These are phyloP conservation scores for Leccinum subspadiceum DNA, from an alignment of 1,284 basidiomycete genomes.

Conservation along the genomic window DNA sequence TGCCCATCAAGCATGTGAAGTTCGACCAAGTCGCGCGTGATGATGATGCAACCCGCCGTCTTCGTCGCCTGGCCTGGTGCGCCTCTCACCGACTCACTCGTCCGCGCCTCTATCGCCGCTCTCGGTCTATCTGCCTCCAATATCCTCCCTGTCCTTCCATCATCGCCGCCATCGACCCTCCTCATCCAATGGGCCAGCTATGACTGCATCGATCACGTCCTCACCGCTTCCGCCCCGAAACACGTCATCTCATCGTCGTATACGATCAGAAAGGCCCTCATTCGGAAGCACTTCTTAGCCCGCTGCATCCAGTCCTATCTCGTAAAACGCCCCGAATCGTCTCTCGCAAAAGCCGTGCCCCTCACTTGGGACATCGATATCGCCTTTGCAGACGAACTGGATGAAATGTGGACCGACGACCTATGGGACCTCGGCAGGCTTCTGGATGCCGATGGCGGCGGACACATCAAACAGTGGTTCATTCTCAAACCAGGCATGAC, in stretches of 20 bases:
- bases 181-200: slow-evolving; percentile 78
- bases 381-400: slow-evolving; percentile 91
- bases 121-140: slow-evolving; percentile 35
- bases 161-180: slow-evolving; percentile 14
- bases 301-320: slow-evolving; percentile 73
- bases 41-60: slow-evolving; percentile 31
- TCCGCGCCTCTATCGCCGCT: slow-evolving; percentile 56
- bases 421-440: slow-evolving; percentile 81
- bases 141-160: slow-evolving; percentile 27
- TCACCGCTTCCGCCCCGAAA: slow-evolving; percentile 50
- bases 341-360: slow-evolving; percentile 61
- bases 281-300: slow-evolving; percentile 93
- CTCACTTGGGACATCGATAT: slow-evolving; percentile 88
- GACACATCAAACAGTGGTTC: slow-evolving; percentile 65
- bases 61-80: slow-evolving; percentile 77
- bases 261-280: slow-evolving; percentile 89
- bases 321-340: slow-evolving; percentile 65
- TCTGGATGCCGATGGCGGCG: slow-evolving; percentile 43
- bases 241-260: slow-evolving; percentile 79
- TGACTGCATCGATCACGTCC: slow-evolving; percentile 78
- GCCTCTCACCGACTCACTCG: slow-evolving; percentile 71
- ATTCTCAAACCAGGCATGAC: slow-evolving; percentile 98
- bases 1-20: slow-evolving; percentile 42
- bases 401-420: slow-evolving; percentile 93
- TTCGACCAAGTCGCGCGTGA: neutral